phyloP scores from a whole-genome alignment of 139 green algal genomes.

The Mychonastes homosphaera region DNA sequence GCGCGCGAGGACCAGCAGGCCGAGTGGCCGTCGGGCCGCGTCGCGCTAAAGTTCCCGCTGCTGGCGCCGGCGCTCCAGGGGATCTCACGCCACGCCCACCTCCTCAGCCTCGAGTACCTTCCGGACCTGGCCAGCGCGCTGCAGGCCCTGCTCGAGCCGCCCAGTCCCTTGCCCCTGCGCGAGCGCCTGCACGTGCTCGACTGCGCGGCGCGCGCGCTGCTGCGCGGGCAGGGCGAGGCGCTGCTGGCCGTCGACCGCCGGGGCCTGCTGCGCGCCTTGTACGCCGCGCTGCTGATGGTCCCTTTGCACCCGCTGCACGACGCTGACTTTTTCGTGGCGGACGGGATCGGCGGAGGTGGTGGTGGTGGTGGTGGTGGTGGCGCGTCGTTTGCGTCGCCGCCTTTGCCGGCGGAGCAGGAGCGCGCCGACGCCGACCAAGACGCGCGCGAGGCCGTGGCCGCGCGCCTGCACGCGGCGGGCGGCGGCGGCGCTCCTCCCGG shows the following conservation, averaged over 20 bases:
- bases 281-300: conserved; percentile 35
- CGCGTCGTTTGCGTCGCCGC: too few species aligned
- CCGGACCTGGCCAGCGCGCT: conserved; percentile 32
- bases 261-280: conserved; percentile 47
- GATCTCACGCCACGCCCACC: conserved; percentile 53
- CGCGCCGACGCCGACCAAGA: background rate
- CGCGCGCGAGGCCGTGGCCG: too few species aligned
- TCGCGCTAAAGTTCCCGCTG: conserved; percentile 52
- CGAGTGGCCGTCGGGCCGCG: conserved; percentile 10
- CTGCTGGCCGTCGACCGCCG: conserved; percentile 58
- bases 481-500: too few species aligned
- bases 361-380: too few species aligned
- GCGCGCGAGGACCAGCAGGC: conserved; percentile 2
- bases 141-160: conserved; percentile 31
- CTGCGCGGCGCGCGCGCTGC: conserved; percentile 42
- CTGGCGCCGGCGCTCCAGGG: conserved; percentile 51
- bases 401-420: too few species aligned
- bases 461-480: too few species aligned
- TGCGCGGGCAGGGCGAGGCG: conserved; percentile 52
- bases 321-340: too few species aligned
- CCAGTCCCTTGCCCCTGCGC: conserved; percentile 37
- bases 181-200: conserved; percentile 48
- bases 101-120: conserved; percentile 75
- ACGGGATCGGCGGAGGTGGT: too few species aligned
- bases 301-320: conserved; percentile 18